A percentile compares a stretch with the other conserved stretches of the same genome.
These are phyloP conservation scores for Tetracentron sinense DNA, from an alignment of 164 flowering plant genomes.

Conservation along the genomic window DNA sequence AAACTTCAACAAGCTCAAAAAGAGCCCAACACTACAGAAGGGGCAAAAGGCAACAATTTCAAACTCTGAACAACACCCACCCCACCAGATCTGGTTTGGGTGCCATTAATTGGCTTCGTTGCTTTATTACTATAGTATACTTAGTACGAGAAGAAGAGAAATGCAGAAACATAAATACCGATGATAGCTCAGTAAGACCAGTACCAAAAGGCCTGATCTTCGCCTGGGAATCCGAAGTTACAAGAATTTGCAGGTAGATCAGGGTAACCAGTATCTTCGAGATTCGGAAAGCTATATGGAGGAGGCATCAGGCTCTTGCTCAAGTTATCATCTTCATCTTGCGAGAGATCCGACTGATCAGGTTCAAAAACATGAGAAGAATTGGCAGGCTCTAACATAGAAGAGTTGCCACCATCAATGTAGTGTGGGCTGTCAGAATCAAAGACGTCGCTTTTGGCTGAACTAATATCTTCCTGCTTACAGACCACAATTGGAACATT, in stretches of 20 bases:
- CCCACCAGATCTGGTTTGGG: constrained; percentile 15
- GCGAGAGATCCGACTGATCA: constrained; percentile 50
- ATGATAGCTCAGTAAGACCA: constrained; percentile 39
- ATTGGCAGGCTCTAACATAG: constrained; percentile 41
- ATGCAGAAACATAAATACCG: background rate
- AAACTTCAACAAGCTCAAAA: too few relatives aligned
- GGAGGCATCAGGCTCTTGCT: constrained; percentile 33
- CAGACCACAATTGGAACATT: constrained; percentile 26
- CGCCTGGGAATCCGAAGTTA: constrained; percentile 42
- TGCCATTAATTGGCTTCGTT: constrained; percentile 6
- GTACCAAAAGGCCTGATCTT: constrained; percentile 63
- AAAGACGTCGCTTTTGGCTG: constrained; percentile 50
- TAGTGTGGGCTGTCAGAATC: constrained; percentile 62
- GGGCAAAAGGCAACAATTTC: background rate
- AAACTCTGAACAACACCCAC: constrained; percentile 7
- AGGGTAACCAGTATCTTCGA: constrained; percentile 36
- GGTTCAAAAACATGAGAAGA: constrained; percentile 45
- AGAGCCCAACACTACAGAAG: too few relatives aligned
- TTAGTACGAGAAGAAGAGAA: background rate
- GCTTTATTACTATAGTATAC: background rate
- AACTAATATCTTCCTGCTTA: constrained; percentile 50
- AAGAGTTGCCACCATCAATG: constrained; percentile 38
- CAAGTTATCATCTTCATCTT: constrained; percentile 53
- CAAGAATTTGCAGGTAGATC: constrained; percentile 41
- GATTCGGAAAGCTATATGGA: constrained; percentile 41